These are phyloP conservation scores for Arthrobotrys musiformis DNA, from an alignment of 2,329 filamentous ascomycete species.

Conservation along the genomic window DNA sequence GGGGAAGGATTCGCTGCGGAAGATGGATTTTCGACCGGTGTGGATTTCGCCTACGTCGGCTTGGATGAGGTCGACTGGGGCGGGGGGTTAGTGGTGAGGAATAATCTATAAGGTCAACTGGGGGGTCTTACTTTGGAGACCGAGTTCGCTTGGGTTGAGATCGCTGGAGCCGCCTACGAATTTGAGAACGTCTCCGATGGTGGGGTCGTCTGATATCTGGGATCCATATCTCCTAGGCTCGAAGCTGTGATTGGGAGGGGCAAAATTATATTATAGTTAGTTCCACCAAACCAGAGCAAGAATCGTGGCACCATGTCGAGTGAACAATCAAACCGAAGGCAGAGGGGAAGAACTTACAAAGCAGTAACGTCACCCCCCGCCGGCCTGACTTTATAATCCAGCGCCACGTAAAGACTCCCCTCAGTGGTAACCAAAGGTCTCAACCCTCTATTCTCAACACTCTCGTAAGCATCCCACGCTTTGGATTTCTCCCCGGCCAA, in stretches of 20 bases:
- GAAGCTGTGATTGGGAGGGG: background rate
- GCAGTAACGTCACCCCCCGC: background rate
- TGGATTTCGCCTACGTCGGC: background rate
- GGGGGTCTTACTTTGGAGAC: constrained; percentile 8
- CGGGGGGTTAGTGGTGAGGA: too few species aligned
- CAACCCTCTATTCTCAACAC: background rate
- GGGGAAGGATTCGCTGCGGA: background rate
- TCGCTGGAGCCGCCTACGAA: background rate
- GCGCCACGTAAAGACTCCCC: background rate
- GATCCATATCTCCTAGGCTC: background rate
- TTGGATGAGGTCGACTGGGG: constrained; percentile 16
- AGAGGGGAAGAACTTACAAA: background rate
- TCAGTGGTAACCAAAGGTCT: background rate
- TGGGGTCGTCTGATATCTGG: background rate
- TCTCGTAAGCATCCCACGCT: background rate
- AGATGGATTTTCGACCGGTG: background rate
- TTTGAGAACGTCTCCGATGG: background rate
- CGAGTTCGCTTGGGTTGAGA: background rate
- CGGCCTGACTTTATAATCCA: background rate
- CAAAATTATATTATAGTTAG: too few species aligned
- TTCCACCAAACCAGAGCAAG: too few species aligned
- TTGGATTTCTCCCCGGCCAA: background rate
- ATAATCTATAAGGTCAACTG: background rate
- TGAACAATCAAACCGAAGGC: background rate
- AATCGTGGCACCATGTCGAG: too few species aligned